Conservation (phyloP, 768 basidiomycete genomes). For the Boletus sp. region DNA sequence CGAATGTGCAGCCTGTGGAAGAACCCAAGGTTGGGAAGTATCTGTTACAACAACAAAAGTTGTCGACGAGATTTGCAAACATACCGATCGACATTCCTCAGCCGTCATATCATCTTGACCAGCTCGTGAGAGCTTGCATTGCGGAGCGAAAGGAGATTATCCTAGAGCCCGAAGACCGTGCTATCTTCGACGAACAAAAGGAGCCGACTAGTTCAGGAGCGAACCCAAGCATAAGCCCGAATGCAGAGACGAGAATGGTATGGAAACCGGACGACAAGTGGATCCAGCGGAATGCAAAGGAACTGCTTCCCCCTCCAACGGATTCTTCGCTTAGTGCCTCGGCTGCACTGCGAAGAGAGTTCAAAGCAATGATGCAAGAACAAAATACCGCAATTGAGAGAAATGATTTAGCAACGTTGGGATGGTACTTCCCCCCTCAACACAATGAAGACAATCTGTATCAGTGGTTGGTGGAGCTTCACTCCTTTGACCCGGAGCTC, state of each 20-base stretch:
- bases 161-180: slow-evolving; percentile 50
- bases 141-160: slow-evolving; percentile 42
- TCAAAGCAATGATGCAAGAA: slow-evolving; percentile 58
- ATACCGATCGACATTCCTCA: slow-evolving; percentile 53
- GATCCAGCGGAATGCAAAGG: slow-evolving; percentile 42
- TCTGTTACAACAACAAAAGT: slow-evolving; percentile 47
- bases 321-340: slow-evolving; percentile 55
- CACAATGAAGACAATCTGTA: slow-evolving; percentile 65
- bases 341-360: slow-evolving; percentile 59
- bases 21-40: slow-evolving; percentile 32
- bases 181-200: slow-evolving; percentile 37
- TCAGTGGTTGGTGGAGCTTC: slow-evolving; percentile 74
- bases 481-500: slow-evolving; percentile 60
- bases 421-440: slow-evolving; percentile 73
- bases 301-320: slow-evolving; percentile 59
- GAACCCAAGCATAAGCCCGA: neutral
- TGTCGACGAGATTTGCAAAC: neutral
- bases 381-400: slow-evolving; percentile 48
- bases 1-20: no score
- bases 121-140: slow-evolving; percentile 42
- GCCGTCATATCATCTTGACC: slow-evolving; percentile 52
- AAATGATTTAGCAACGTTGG: slow-evolving; percentile 43
- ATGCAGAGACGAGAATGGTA: slow-evolving; percentile 23
- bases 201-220: neutral
- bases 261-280: slow-evolving; percentile 57